These are phyloP conservation scores for Aureobasidium sp. DNA, from an alignment of 2,329 filamentous ascomycete species.

Conservation along the genomic window DNA sequence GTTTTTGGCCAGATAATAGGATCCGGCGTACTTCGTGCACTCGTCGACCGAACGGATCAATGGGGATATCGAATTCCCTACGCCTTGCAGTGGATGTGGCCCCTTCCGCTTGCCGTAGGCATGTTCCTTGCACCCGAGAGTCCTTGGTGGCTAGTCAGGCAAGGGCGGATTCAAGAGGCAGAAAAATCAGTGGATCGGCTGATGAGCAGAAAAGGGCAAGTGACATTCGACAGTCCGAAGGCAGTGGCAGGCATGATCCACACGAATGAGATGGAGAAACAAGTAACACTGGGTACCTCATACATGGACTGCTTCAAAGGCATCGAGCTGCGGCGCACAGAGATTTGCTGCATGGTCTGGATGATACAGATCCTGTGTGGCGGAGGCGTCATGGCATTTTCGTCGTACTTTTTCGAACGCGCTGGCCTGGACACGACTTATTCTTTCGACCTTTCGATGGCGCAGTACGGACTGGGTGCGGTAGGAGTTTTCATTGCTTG, in stretches of 20 bases:
- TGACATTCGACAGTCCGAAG: constrained; percentile 25
- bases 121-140: constrained; percentile 28
- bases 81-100: constrained; percentile 38
- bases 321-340: constrained; percentile 41
- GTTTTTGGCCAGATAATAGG: constrained; percentile 51
- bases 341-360: constrained; percentile 35
- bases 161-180: constrained; percentile 32
- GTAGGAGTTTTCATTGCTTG: constrained; percentile 26
- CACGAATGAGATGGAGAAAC: constrained; percentile 48
- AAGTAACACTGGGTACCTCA: constrained; percentile 39
- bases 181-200: constrained; percentile 27
- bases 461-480: constrained; percentile 24
- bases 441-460: constrained; percentile 34
- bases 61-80: constrained; percentile 38
- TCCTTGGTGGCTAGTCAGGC: constrained; percentile 36
- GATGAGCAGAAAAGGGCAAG: constrained; percentile 19
- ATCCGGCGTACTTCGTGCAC: constrained; percentile 29
- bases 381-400: constrained; percentile 30
- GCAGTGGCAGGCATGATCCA: constrained; percentile 34
- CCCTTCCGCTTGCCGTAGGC: constrained; percentile 26
- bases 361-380: constrained; percentile 30
- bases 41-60: constrained; percentile 20
- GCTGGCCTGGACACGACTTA: constrained; percentile 31
- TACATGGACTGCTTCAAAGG: constrained; percentile 50
- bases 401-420: constrained; percentile 34